phyloP scores from a whole-genome alignment of 805 yeast genomes.

The Cyberlindnera euphorbiiphila region DNA sequence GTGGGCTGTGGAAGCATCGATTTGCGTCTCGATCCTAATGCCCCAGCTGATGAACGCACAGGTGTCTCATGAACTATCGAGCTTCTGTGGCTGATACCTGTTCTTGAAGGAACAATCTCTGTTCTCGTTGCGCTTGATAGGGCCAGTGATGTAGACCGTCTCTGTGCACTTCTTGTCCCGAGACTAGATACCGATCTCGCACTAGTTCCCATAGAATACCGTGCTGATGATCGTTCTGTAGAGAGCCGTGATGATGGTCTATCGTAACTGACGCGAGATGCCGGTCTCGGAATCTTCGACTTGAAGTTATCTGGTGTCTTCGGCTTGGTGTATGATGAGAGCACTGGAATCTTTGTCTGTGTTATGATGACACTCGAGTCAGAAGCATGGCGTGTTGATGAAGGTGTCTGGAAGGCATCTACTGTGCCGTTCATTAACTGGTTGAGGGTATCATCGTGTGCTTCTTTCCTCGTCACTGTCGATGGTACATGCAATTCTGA shows the following conservation, averaged over 20 bases:
- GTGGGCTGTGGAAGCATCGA: constrained; percentile 28
- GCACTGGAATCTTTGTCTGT: constrained; percentile 15
- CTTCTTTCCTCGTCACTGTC: constrained; percentile 6
- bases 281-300: constrained; percentile 26
- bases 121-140: constrained; percentile 15
- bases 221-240: constrained; percentile 1
- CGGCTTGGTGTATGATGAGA: constrained; percentile 4
- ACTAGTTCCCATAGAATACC: constrained; percentile 1
- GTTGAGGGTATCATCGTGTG: constrained; percentile 13
- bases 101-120: constrained; percentile 13
- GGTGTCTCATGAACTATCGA: constrained; percentile 28
- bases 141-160: constrained; percentile 22
- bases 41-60: constrained; percentile 6
- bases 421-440: constrained; percentile 10
- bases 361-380: constrained; percentile 7
- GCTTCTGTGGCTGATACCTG: constrained; percentile 15
- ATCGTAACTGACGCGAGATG: constrained; percentile 18
- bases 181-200: constrained; percentile 16
- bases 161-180: constrained; percentile 7
- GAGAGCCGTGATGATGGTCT: constrained; percentile 12
- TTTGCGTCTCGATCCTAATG: constrained; percentile 8
- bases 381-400: constrained; percentile 14
- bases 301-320: constrained; percentile 9
- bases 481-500: background rate
- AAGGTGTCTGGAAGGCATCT: constrained; percentile 20